A percentile compares a stretch with the other conserved stretches of the same genome.
These are phyloP conservation scores for Candida insectorum DNA, from an alignment of 805 yeast species.

Conservation along the genomic window DNA sequence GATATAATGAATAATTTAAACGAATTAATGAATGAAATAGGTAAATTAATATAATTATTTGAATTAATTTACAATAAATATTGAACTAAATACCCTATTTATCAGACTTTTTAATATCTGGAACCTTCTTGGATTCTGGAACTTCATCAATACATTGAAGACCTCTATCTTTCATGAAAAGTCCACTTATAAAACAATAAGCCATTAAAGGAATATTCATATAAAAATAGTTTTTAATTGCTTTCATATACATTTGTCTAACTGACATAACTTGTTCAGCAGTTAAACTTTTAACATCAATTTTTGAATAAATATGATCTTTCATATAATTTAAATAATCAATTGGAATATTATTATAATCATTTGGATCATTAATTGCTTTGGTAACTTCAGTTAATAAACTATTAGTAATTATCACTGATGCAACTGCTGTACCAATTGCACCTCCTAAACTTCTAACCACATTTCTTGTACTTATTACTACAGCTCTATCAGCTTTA, in stretches of 20 bases:
- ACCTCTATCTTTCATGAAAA: slow-evolving; percentile 39
- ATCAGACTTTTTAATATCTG: not conserved
- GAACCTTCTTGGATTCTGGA: too few relatives aligned
- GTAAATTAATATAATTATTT: not conserved
- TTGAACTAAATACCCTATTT: too few relatives aligned
- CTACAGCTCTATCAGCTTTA: slow-evolving; percentile 32
- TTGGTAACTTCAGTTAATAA: slow-evolving; percentile 17
- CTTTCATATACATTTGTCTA: slow-evolving; percentile 22
- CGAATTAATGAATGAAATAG: slow-evolving; percentile 4
- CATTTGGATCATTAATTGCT: slow-evolving; percentile 7
- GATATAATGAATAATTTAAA: slow-evolving; percentile 1
- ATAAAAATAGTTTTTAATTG: slow-evolving; percentile 29
- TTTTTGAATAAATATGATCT: slow-evolving; percentile 25
- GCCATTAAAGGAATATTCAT: slow-evolving; percentile 33
- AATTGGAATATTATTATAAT: slow-evolving; percentile 8
- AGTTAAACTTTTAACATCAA: slow-evolving; percentile 21
- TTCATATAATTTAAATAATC: slow-evolving; percentile 18
- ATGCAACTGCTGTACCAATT: slow-evolving; percentile 27
- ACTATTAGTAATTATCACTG: slow-evolving; percentile 26
- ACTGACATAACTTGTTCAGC: slow-evolving; percentile 17
- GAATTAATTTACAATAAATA: too few relatives aligned
- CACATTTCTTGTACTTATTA: slow-evolving; percentile 30
- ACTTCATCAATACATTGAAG: slow-evolving; percentile 31
- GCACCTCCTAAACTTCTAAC: slow-evolving; percentile 34
- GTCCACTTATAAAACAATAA: slow-evolving; percentile 25